phyloP scores from a whole-genome alignment of 169 alveolate genomes.

The Plasmodium vivax region DNA sequence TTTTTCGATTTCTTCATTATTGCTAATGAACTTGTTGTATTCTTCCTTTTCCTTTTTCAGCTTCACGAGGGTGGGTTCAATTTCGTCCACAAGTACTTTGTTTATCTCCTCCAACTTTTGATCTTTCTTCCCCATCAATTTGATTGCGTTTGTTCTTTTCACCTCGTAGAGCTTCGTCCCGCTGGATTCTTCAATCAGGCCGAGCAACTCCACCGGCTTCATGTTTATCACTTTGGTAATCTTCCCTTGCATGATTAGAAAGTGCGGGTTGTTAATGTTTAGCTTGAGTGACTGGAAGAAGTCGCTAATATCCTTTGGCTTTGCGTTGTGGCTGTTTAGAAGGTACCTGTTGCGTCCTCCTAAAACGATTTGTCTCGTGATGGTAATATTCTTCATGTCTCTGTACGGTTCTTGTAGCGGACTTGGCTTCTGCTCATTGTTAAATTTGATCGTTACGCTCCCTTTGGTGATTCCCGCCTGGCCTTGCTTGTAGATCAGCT shows the following conservation, averaged over 20 bases:
- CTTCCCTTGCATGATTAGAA: conserved; percentile 97
- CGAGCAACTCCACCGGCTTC: conserved; percentile 97
- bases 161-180: conserved; percentile 97
- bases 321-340: conserved; percentile 95
- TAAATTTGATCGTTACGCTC: conserved; percentile 96
- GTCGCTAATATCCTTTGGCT: conserved; percentile 93
- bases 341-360: conserved; percentile 96
- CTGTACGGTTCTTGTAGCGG: conserved; percentile 89
- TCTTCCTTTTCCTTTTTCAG: conserved; percentile 89
- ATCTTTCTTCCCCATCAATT: conserved; percentile 92
- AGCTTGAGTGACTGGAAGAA: conserved; percentile 95
- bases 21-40: conserved; percentile 78
- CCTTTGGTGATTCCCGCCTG: conserved; percentile 99
- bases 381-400: conserved; percentile 90
- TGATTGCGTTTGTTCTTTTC: conserved; percentile 94
- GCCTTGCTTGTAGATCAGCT: conserved; percentile 98
- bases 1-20: conserved; percentile 80
- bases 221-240: conserved; percentile 97
- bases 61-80: conserved; percentile 91
- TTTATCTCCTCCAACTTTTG: conserved; percentile 92
- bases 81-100: conserved; percentile 91
- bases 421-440: conserved; percentile 89
- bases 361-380: conserved; percentile 93
- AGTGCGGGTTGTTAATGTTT: conserved; percentile 98
- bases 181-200: conserved; percentile 98